Conservation (phyloP, 2,329 filamentous ascomycete genomes). For the Zymoseptoria ardabiliae region DNA sequence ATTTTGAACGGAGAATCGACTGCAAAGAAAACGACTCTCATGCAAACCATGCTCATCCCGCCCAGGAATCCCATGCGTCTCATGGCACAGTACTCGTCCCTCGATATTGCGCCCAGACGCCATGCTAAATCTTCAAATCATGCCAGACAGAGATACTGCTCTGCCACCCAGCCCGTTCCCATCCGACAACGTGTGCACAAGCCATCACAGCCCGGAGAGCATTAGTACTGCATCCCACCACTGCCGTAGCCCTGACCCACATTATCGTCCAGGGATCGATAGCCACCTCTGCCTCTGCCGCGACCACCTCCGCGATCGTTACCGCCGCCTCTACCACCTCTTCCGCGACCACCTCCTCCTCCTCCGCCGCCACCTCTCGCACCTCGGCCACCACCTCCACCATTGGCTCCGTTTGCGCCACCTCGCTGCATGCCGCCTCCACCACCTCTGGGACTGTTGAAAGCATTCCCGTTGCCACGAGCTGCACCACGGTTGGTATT, state of each 20-base stretch:
- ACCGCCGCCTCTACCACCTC: constrained; percentile 17
- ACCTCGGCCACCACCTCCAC: constrained; percentile 32
- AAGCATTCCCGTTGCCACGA: constrained; percentile 27
- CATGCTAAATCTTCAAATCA: background rate
- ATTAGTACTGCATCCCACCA: constrained; percentile 32
- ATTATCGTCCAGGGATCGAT: constrained; percentile 40
- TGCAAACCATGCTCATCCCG: background rate
- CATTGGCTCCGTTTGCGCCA: constrained; percentile 29
- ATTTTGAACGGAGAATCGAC: background rate
- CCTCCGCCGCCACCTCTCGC: constrained; percentile 25
- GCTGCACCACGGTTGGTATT: constrained; percentile 16
- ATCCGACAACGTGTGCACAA: background rate
- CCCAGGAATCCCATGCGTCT: background rate
- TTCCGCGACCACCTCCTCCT: constrained; percentile 10
- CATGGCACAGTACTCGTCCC: background rate
- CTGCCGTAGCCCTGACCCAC: constrained; percentile 27
- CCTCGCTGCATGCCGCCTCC: constrained; percentile 3
- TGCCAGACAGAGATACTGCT: background rate
- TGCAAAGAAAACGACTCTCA: no score
- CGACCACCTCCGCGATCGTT: constrained; percentile 24
- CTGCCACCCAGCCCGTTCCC: background rate
- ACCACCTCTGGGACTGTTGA: constrained; percentile 25
- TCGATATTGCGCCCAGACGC: background rate
- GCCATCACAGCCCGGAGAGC: background rate
- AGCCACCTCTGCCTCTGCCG: constrained; percentile 27